Evolutionary conservation across 331 rosid species (phyloP), one percentile per base, ranked within the genome.

Genomic region (Malus hybrid): DNA sequence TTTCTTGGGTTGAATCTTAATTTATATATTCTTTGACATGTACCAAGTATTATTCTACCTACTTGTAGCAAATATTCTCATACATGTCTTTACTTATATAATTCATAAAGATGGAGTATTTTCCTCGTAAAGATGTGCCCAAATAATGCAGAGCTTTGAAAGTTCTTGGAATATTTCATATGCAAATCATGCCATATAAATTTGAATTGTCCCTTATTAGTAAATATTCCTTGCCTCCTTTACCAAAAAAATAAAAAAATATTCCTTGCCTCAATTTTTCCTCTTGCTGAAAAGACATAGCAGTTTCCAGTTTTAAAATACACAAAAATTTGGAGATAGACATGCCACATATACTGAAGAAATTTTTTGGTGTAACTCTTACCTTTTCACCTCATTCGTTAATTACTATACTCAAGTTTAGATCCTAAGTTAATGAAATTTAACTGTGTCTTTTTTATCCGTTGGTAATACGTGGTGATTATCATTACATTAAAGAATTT

Each of bases 51-150:
- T 80, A 80, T 34, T 69, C 70, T 53, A 52, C 57, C 50, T 58
- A 42, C 63, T 20, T 20, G 56, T 67, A 18, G 68, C 80, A 72
- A 50, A 83, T 84, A 87, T 85, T 85, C 85, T 61, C 70, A 82
- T 79, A 71, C 82, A 70, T 62, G 61, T 72, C 75, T 50, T 56
- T 14, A 67, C 66, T 29, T 67, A 52, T 52, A 58, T 39, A 65
- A 55, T 73, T 32, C 53, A 39, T 22, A 20, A 53, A 74, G 66
- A 70, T 18, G 55, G 36, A 69, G 42, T 63, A 63, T 77, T 81
- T 76, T 34, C 66, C 65, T 7, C 29, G 7, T 19, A 72, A 67
- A 42, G 48, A 85, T 60, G 76, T 62, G 20, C 60, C 48, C 39
- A 74, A 55, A 63, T 77, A 42, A 63, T 77, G 82, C 77, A 69